A percentile compares a stretch with the other conserved stretches of the same genome.
Conservation (phyloP, 1,139 yeast genomes). For the Suhomyces bolitotheri region DNA sequence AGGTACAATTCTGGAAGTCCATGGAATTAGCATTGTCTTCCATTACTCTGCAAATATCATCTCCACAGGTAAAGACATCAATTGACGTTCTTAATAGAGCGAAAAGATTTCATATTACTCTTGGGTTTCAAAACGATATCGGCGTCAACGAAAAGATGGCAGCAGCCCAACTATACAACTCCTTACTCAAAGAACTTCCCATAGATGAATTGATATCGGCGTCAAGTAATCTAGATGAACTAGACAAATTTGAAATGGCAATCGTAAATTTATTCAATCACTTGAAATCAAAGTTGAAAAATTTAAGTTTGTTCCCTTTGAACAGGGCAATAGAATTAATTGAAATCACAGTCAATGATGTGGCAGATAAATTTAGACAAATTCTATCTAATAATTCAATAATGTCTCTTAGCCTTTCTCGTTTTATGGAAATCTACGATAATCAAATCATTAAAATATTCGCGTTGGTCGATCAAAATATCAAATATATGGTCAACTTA, state of each 20-base stretch:
- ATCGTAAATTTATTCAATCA: slow-evolving; percentile 57
- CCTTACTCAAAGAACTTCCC: slow-evolving; percentile 71
- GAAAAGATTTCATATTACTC: slow-evolving; percentile 77
- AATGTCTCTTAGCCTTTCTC: slow-evolving; percentile 28
- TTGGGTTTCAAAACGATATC: slow-evolving; percentile 70
- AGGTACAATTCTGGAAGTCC: slow-evolving; percentile 77
- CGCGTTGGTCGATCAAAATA: slow-evolving; percentile 32
- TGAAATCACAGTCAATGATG: slow-evolving; percentile 53
- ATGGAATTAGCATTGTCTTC: slow-evolving; percentile 63
- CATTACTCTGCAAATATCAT: slow-evolving; percentile 58
- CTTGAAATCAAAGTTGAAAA: slow-evolving; percentile 56
- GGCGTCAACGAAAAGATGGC: slow-evolving; percentile 62
- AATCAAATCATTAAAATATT: slow-evolving; percentile 21
- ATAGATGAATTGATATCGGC: slow-evolving; percentile 54
- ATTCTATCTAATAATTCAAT: slow-evolving; percentile 25
- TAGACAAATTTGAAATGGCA: slow-evolving; percentile 48
- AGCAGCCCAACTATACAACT: slow-evolving; percentile 55
- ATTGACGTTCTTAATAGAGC: slow-evolving; percentile 65
- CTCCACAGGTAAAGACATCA: slow-evolving; percentile 57
- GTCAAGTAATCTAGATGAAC: slow-evolving; percentile 27
- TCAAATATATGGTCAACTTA: slow-evolving; percentile 44
- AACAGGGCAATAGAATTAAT: slow-evolving; percentile 62
- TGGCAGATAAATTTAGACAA: slow-evolving; percentile 26
- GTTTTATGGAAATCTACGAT: slow-evolving; percentile 25
- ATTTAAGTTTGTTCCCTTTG: slow-evolving; percentile 61